Base-by-base conservation (phyloP, 305 asterid genomes). In the Stenogyne calaminthoides region DNA sequence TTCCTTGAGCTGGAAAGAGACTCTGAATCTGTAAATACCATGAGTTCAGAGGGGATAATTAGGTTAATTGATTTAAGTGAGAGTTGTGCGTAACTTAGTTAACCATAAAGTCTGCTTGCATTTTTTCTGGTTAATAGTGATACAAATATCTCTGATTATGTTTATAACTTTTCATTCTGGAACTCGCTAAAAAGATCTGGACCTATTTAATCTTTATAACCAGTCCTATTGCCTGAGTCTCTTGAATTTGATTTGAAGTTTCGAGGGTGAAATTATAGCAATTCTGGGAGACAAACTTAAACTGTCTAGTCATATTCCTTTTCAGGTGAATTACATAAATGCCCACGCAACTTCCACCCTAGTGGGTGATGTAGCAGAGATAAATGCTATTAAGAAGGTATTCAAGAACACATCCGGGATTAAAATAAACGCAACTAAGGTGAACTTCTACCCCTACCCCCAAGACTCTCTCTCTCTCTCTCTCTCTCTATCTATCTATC, bases 341-440 rank as follows among this genome's bases (percentile, higher is more conserved):
- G 97, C 97, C 61, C 97, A 90, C 75, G 98, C 98, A 27, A 90
- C 98, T 57, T 93, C 98, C 57, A 88, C 96, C 36, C 65, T 91
- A 46, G 98, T 87, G 32, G 97, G 97, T 67, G 98, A 92, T 75
- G 76, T 90, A 61, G 97, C 97, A 5, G 98, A 92, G 89, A 82
- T 92, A 61, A 92, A 90, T 71, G 98, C 98, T 61, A 72, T 92
- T 70, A 92, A 90, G 84, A 90, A 91, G 85, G 98, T 92, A 25
- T 92, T 92, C 80, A 90, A 84, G 81, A 79, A 85, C 82, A 83
- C 96, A 51, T 82, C 91, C 5, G 90, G 67, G 80, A 86, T 90
- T 66, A 92, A 92, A 78, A 90, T 92, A 70, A 92, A 92, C 37
- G 90, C 92, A 18, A 92, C 98, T 65, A 90, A 90, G 96, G 96